These are phyloP conservation scores for Crucihimalaya himalaica DNA, from an alignment of 345 rosid species.

Conservation along the genomic window DNA sequence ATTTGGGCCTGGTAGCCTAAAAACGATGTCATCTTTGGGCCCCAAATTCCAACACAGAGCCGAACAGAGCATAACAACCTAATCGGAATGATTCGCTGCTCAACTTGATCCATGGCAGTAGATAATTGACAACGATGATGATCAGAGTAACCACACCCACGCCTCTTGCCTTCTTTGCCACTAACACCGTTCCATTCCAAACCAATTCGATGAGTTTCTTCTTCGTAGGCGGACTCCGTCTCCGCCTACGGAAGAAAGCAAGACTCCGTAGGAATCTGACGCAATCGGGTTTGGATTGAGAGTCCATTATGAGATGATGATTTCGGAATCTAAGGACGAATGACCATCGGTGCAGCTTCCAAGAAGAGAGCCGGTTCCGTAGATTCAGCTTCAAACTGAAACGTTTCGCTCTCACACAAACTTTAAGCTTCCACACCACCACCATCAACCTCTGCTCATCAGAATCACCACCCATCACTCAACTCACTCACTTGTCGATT, in stretches of 20 bases:
- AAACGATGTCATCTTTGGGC: too few species aligned
- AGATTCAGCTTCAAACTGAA: slow-evolving; percentile 28
- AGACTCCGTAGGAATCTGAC: neutral
- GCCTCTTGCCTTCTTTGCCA: slow-evolving; percentile 4
- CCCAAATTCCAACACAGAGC: too few species aligned
- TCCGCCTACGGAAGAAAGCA: neutral
- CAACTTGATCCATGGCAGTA: neutral
- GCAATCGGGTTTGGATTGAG: slow-evolving; percentile 14
- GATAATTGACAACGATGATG: neutral
- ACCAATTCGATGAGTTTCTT: neutral
- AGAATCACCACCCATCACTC: neutral
- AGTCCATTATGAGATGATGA: slow-evolving; percentile 27
- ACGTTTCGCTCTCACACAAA: slow-evolving; percentile 2
- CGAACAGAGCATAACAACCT: neutral
- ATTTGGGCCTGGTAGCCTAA: too few species aligned
- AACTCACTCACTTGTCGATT: neutral
- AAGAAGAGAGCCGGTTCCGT: slow-evolving; percentile 6
- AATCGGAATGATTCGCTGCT: neutral
- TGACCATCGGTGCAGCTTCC: slow-evolving; percentile 32
- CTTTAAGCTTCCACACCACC: slow-evolving; percentile 22
- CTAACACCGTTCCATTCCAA: neutral
- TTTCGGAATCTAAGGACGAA: slow-evolving; percentile 29
- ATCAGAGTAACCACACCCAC: neutral
- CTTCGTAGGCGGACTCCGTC: slow-evolving; percentile 15
- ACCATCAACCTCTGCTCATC: slow-evolving; percentile 3